phyloP scores from a whole-genome alignment of 1,139 yeast species.

The Blastobotrys apis region DNA sequence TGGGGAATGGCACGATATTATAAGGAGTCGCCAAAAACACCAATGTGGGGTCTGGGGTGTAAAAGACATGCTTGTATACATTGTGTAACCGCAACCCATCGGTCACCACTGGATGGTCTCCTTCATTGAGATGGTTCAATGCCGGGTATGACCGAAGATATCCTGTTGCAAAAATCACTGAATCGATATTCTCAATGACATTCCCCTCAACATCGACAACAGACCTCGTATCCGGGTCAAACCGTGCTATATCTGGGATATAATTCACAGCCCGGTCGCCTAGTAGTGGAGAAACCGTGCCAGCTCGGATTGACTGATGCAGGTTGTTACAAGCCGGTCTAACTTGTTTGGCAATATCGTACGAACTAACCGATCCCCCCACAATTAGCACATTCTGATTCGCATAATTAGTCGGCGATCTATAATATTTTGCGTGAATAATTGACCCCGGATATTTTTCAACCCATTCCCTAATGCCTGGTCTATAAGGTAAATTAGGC shows the following conservation, averaged over 20 bases:
- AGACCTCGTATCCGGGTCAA: conserved; percentile 13
- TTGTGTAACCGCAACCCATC: conserved; percentile 47
- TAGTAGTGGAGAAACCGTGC: conserved; percentile 46
- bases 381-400: conserved; percentile 48
- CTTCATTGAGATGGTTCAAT: conserved; percentile 28
- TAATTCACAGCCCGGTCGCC: conserved; percentile 31
- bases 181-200: conserved; percentile 39
- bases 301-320: conserved; percentile 45
- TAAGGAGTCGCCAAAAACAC: conserved; percentile 51
- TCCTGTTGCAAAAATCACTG: conserved; percentile 62
- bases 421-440: conserved; percentile 57
- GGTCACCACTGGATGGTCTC: conserved; percentile 37
- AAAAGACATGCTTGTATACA: conserved; percentile 51
- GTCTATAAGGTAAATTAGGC: conserved; percentile 52
- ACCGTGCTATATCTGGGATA: conserved; percentile 13
- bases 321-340: conserved; percentile 41
- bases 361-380: conserved; percentile 62
- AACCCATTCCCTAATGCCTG: conserved; percentile 52
- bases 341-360: conserved; percentile 54
- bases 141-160: conserved; percentile 50
- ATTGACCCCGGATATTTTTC: conserved; percentile 45
- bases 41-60: conserved; percentile 52
- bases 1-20: conserved; percentile 54
- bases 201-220: conserved; percentile 21
- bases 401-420: conserved; percentile 41